Evolutionary conservation across 192 early-diverging fungal genomes (phyloP).

Genomic region (Thamnidium elegans): DNA sequence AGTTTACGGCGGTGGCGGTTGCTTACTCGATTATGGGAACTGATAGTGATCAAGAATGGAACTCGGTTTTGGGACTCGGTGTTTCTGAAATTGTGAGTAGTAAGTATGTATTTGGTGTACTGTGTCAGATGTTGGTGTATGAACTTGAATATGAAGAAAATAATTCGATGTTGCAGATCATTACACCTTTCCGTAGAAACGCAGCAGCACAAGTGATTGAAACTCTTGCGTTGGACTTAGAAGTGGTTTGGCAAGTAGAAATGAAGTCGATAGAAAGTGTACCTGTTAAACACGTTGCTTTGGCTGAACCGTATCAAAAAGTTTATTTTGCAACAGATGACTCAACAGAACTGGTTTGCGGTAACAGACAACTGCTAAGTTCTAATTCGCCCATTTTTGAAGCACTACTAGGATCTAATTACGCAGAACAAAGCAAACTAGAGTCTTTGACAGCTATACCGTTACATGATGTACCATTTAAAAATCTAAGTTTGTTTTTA

Average conservation of each 20-base stretch:
- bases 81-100: background rate
- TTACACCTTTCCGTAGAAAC: background rate
- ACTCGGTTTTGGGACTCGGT: background rate
- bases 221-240: background rate
- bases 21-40: slow-evolving; percentile 1
- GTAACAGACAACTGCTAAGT: background rate
- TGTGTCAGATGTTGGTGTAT: slow-evolving; percentile 15
- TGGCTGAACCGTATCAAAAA: too few relatives aligned
- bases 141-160: slow-evolving; percentile 3
- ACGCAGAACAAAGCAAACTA: background rate
- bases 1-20: slow-evolving; percentile 10
- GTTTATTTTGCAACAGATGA: slow-evolving; percentile 10
- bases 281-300: too few relatives aligned
- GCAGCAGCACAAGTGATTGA: slow-evolving; percentile 15
- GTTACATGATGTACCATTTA: slow-evolving; percentile 4
- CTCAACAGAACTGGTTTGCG: background rate
- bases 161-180: background rate
- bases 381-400: background rate
- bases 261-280: background rate
- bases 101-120: slow-evolving; percentile 6
- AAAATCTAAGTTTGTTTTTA: background rate
- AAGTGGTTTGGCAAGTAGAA: background rate
- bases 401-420: slow-evolving; percentile 1
- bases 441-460: background rate
- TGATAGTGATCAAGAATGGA: background rate